These are phyloP conservation scores for Penicillium sp. DNA, from an alignment of 2,329 filamentous ascomycete species.

Conservation along the genomic window DNA sequence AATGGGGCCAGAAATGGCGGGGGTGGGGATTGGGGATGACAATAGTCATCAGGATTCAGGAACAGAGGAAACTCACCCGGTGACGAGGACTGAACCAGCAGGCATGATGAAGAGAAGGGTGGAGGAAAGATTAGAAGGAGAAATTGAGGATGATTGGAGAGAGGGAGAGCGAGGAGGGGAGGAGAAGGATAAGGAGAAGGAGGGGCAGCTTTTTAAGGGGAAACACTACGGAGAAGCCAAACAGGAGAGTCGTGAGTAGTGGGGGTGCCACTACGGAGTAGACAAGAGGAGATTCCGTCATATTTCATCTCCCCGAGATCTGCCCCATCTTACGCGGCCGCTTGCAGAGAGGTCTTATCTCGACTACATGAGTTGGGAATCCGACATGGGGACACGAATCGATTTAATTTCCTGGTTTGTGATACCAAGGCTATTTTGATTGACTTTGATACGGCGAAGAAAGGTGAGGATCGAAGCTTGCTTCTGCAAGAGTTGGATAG, in stretches of 20 bases:
- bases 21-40: background rate
- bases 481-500: constrained; percentile 28
- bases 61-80: constrained; percentile 69
- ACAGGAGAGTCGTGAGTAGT: background rate
- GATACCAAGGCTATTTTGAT: constrained; percentile 32
- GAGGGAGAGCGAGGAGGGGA: constrained; percentile 17
- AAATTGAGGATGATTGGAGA: constrained; percentile 17
- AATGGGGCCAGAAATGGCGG: constrained; percentile 20
- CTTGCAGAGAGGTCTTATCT: constrained; percentile 29
- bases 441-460: constrained; percentile 38
- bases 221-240: constrained; percentile 3
- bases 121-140: constrained; percentile 13
- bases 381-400: constrained; percentile 38
- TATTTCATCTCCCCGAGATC: constrained; percentile 9
- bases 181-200: background rate
- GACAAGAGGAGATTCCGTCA: background rate
- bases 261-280: too few relatives aligned
- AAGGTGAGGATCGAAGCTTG: constrained; percentile 29
- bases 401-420: constrained; percentile 37
- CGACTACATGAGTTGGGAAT: constrained; percentile 36
- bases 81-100: constrained; percentile 86
- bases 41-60: background rate
- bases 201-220: constrained; percentile 16
- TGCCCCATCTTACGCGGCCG: constrained; percentile 20
- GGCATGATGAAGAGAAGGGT: constrained; percentile 61